A percentile compares a stretch with the other conserved stretches of the same genome.
Evolutionary conservation across 2,329 filamentous ascomycete genomes (phyloP).

Genomic region (Albophoma yamanashiensis): DNA sequence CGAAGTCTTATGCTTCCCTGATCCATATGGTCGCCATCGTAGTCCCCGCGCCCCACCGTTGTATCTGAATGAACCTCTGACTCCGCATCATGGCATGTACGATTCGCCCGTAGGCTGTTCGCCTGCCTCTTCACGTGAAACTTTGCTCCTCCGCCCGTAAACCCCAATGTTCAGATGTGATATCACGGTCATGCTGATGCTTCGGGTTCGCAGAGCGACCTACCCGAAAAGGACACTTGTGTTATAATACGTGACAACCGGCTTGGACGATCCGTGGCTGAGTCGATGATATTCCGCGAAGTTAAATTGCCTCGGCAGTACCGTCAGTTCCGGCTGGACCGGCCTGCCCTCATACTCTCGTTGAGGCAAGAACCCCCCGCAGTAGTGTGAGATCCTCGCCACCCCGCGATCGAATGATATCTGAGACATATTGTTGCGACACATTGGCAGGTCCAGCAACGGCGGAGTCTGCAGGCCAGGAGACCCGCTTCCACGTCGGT

Average conservation of each 20-base stretch:
- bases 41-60: not conserved
- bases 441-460: not conserved
- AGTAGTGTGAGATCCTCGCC: not conserved
- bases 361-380: not conserved
- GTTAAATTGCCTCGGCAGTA: not conserved
- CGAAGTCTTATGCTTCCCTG: not conserved
- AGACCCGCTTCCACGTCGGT: not conserved
- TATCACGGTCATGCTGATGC: not conserved
- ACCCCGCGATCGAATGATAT: not conserved
- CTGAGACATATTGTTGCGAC: not conserved
- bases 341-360: not conserved
- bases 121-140: not conserved
- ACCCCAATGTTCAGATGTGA: too few species aligned
- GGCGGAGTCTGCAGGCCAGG: not conserved
- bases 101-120: not conserved
- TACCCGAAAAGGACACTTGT: not conserved
- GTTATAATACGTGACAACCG: too few species aligned
- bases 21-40: not conserved
- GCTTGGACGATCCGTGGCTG: not conserved
- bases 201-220: not conserved
- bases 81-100: not conserved
- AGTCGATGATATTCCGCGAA: not conserved
- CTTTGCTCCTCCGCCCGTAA: not conserved
- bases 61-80: not conserved
- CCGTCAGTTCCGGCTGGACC: not conserved